phyloP scores from a whole-genome alignment of 345 rosid genomes.

The Cochlearia excelsa region DNA sequence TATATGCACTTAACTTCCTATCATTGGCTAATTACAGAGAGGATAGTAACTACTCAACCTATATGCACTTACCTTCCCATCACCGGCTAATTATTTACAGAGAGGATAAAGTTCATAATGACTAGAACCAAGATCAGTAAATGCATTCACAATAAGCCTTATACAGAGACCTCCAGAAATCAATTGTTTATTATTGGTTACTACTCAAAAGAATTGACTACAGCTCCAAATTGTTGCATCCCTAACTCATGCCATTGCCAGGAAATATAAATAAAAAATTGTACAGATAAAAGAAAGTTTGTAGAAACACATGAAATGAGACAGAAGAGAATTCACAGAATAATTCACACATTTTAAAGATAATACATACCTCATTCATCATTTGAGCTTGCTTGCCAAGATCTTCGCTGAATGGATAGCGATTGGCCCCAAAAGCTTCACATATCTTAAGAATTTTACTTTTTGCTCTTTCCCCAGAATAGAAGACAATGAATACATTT shows the following conservation, averaged over 20 bases:
- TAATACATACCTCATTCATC: slow-evolving; percentile 53
- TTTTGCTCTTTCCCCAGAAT: slow-evolving; percentile 89
- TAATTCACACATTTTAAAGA: slow-evolving; percentile 3
- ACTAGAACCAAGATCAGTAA: slow-evolving; percentile 8
- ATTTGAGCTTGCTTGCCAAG: slow-evolving; percentile 66
- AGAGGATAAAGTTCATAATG: background rate
- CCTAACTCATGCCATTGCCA: slow-evolving; percentile 1
- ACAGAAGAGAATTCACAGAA: background rate
- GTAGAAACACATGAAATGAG: slow-evolving; percentile 8
- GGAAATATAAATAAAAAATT: background rate
- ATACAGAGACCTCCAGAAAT: slow-evolving; percentile 16
- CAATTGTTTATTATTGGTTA: background rate
- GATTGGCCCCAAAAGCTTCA: slow-evolving; percentile 98
- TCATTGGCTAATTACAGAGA: background rate
- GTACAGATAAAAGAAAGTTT: background rate
- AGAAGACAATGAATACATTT: slow-evolving; percentile 81
- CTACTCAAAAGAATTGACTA: slow-evolving; percentile 5
- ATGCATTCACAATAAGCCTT: slow-evolving; percentile 12
- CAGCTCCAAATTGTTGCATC: slow-evolving; percentile 14
- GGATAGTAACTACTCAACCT: slow-evolving; percentile 1
- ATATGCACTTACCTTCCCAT: slow-evolving; percentile 2
- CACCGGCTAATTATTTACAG: slow-evolving; percentile 9
- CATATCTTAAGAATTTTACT: slow-evolving; percentile 86
- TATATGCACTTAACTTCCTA: slow-evolving; percentile 1
- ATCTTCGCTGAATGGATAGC: slow-evolving; percentile 85